Percentiles rank a stretch among this genome's conserved stretches.
These are phyloP conservation scores for Silene coronaria DNA, from an alignment of 179 eudicot species.

Conservation along the genomic window DNA sequence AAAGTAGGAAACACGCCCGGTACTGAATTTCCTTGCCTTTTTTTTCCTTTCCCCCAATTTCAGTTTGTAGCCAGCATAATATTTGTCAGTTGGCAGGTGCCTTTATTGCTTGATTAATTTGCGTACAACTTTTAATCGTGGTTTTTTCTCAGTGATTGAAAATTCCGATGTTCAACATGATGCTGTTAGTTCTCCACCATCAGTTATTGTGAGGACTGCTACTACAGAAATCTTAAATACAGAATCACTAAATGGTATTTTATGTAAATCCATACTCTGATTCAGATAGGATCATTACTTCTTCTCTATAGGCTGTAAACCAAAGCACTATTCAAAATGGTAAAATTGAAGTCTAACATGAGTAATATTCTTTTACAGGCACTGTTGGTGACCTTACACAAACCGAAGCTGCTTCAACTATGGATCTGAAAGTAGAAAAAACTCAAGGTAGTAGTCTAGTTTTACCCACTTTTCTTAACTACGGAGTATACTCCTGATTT, in stretches of 20 bases:
- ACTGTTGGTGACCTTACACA: background rate
- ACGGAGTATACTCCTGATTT: too few relatives aligned
- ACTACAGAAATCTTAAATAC: conserved; percentile 1
- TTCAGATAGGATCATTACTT: background rate
- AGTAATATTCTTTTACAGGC: background rate
- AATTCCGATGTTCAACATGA: conserved; percentile 2
- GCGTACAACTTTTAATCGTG: background rate
- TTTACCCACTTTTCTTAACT: background rate
- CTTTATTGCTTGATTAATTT: background rate
- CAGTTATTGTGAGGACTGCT: background rate
- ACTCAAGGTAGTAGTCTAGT: background rate
- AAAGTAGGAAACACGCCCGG: background rate
- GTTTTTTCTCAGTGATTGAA: background rate
- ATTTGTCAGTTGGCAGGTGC: background rate
- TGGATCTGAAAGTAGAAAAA: conserved; percentile 3
- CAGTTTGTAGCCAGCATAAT: background rate
- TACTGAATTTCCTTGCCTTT: background rate
- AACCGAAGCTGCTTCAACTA: background rate
- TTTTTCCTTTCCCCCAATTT: background rate
- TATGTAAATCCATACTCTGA: background rate
- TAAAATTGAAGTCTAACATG: background rate
- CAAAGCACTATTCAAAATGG: background rate
- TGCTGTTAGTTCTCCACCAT: conserved; percentile 8
- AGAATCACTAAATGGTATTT: background rate
- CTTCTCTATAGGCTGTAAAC: background rate